A percentile compares a stretch with the other conserved stretches of the same genome.
These are phyloP conservation scores for Saturnispora besseyi DNA, from an alignment of 805 yeast genomes.

Conservation along the genomic window DNA sequence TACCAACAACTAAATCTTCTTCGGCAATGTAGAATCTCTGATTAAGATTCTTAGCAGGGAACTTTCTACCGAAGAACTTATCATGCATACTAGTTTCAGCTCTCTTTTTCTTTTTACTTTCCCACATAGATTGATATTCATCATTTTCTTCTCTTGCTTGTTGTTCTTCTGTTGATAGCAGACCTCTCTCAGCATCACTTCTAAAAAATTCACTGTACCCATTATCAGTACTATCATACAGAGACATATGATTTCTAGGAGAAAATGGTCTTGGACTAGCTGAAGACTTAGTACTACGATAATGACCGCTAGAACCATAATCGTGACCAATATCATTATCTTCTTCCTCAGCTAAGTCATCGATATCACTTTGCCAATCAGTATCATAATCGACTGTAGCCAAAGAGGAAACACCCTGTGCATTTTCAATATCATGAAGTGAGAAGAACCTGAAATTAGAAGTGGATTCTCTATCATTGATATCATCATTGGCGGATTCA, in stretches of 20 bases:
- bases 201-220: slow-evolving; percentile 15
- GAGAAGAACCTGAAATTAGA: slow-evolving; percentile 66
- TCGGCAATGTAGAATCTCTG: slow-evolving; percentile 92
- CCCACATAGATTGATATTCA: slow-evolving; percentile 9
- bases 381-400: slow-evolving; percentile 60
- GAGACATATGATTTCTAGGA: not conserved
- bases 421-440: slow-evolving; percentile 71
- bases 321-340: not conserved
- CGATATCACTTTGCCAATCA: slow-evolving; percentile 51
- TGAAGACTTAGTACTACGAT: not conserved
- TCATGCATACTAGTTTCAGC: slow-evolving; percentile 31
- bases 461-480: not conserved
- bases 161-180: slow-evolving; percentile 13
- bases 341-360: not conserved
- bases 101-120: slow-evolving; percentile 13
- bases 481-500: not conserved
- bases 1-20: slow-evolving; percentile 89
- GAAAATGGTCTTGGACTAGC: not conserved
- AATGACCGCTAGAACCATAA: not conserved
- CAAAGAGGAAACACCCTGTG: slow-evolving; percentile 79
- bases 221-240: slow-evolving; percentile 12
- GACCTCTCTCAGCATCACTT: slow-evolving; percentile 13
- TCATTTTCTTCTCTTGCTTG: slow-evolving; percentile 17
- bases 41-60: slow-evolving; percentile 36
- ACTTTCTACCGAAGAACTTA: slow-evolving; percentile 31